Percentiles rank a stretch among this genome's conserved stretches.
These are phyloP conservation scores for Serendipita sp. DNA, from an alignment of 768 basidiomycete genomes.

Conservation along the genomic window DNA sequence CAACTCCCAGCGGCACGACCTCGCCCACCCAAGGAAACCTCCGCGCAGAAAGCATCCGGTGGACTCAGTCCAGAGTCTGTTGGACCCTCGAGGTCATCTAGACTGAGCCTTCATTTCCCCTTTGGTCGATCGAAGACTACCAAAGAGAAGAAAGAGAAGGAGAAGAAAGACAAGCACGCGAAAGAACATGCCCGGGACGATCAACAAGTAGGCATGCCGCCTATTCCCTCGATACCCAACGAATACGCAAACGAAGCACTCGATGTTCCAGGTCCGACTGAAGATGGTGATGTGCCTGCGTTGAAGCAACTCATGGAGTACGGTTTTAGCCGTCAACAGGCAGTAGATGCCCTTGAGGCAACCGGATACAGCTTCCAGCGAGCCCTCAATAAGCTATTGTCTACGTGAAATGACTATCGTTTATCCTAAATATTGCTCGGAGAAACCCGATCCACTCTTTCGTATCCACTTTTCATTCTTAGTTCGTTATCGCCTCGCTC, in stretches of 20 bases:
- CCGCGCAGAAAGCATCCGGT: conserved; percentile 39
- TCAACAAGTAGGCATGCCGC: conserved; percentile 19
- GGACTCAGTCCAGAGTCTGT: conserved; percentile 27
- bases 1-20: conserved; percentile 42
- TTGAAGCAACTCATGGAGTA: conserved; percentile 72
- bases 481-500: background rate
- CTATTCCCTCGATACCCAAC: conserved; percentile 20
- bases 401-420: conserved; percentile 12
- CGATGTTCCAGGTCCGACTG: conserved; percentile 28
- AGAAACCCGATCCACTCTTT: background rate
- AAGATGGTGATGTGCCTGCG: conserved; percentile 56
- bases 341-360: conserved; percentile 70
- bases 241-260: conserved; percentile 32
- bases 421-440: background rate
- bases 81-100: conserved; percentile 33
- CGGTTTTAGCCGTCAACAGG: conserved; percentile 79
- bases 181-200: conserved; percentile 6
- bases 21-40: conserved; percentile 35
- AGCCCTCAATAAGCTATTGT: conserved; percentile 62
- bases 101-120: conserved; percentile 64
- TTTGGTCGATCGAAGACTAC: conserved; percentile 35
- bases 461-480: background rate
- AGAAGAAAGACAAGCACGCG: conserved; percentile 23
- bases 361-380: conserved; percentile 68
- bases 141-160: conserved; percentile 37